Evolutionary conservation across 768 basidiomycete species (phyloP).

Genomic region (Mycena haematopus): DNA sequence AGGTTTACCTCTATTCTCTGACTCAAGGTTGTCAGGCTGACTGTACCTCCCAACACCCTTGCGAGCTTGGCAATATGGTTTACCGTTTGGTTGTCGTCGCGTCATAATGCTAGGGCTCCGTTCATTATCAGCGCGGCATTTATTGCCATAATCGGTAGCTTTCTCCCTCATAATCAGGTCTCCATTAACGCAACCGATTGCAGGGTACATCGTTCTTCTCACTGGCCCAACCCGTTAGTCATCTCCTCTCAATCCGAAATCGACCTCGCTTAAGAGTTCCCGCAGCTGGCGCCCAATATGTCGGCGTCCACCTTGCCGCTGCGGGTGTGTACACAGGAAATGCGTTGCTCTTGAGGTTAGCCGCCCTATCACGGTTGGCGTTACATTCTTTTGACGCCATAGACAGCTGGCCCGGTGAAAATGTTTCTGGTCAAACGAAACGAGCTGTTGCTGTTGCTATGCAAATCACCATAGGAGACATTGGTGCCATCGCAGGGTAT

Average conservation of each 20-base stretch:
- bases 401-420: slow-evolving; percentile 64
- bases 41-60: slow-evolving; percentile 62
- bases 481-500: slow-evolving; percentile 62
- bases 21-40: slow-evolving; percentile 48
- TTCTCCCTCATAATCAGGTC: neutral
- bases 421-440: slow-evolving; percentile 73
- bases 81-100: slow-evolving; percentile 59
- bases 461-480: slow-evolving; percentile 69
- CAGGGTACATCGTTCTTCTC: slow-evolving; percentile 65
- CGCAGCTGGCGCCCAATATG: slow-evolving; percentile 59
- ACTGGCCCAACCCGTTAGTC: slow-evolving; percentile 51
- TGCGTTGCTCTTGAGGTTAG: slow-evolving; percentile 58
- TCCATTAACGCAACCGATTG: neutral
- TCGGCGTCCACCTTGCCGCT: slow-evolving; percentile 61
- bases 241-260: neutral
- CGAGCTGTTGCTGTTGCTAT: slow-evolving; percentile 66
- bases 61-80: slow-evolving; percentile 56
- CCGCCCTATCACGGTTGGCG: neutral
- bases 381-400: neutral
- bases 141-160: slow-evolving; percentile 57
- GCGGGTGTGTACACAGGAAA: slow-evolving; percentile 66
- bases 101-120: slow-evolving; percentile 50
- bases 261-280: neutral
- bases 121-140: slow-evolving; percentile 58
- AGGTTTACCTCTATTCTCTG: neutral